Base-by-base conservation (phyloP, 139 green algal species). In the Volvox africanus region DNA sequence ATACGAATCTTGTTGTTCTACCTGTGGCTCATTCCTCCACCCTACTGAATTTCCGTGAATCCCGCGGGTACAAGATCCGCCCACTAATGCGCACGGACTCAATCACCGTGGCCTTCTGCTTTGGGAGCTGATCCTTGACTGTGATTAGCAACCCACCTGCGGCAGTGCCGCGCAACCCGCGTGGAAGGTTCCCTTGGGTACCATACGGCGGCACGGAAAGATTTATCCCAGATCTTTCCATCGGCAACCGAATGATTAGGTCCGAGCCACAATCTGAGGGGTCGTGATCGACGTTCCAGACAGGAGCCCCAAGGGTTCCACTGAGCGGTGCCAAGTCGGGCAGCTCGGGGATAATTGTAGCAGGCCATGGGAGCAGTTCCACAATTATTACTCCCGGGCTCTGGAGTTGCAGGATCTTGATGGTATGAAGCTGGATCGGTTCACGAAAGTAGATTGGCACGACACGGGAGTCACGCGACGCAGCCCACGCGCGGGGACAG, bases 351-450 rank as follows among this genome's bases (percentile, higher is more conserved):
- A 89, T 82, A 26, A 50, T 28, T 0, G 71, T 61, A n/a, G 85
- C 85, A 68, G 85, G 85, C 85, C 85, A 89, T 12, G 85, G 85
- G 69, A 89, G 44, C 69, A 89, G 85, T 18, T 73, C 18, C 44
- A 89, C 85, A 6, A 3, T 50, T 2, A 73, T 11, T 30, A 89
- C 85, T 6, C 69, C 85, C 33, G 85, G 85, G 71, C 61, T 89
- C 44, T 61, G 37, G 37, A 89, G 69, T 71, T 89, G 37, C 18
- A 37, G 26, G 44, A 89, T 89, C 65, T 61, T 28, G 69, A 89
- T 89, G 18, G n/a, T n/a, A 18, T 73, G 69, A 26, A 89, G 37
- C 85, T 89, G 85, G 33, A 73, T 73, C 30, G 85, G 85, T 69
- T 89, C 85, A 11, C 44, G 69, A 24, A 81, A 89, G 44, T 65